Evolutionary conservation across 768 basidiomycete genomes (phyloP).

Genomic region (Suillus paluster): DNA sequence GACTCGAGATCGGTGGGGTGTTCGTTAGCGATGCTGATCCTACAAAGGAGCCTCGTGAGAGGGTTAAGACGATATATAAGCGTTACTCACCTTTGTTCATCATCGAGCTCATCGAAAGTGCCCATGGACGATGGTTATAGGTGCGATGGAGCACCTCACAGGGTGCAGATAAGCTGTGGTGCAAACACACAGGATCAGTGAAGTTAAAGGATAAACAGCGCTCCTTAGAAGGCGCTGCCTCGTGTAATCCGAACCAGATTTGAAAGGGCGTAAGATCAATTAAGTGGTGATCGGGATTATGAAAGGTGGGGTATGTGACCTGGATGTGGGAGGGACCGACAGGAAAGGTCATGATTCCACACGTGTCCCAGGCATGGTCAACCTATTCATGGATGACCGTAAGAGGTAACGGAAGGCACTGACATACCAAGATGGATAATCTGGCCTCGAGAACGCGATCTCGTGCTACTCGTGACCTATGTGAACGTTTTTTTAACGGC

Average conservation of each 20-base stretch:
- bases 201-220: conserved; percentile 12
- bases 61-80: background rate
- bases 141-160: conserved; percentile 11
- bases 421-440: conserved; percentile 5
- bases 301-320: conserved; percentile 18
- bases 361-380: conserved; percentile 32
- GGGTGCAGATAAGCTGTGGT: conserved; percentile 9
- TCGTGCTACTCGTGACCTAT: conserved; percentile 3
- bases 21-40: conserved; percentile 29
- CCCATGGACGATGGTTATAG: conserved; percentile 29
- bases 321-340: conserved; percentile 7
- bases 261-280: conserved; percentile 21
- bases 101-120: conserved; percentile 29
- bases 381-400: conserved; percentile 19
- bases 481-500: background rate
- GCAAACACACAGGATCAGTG: conserved; percentile 8
- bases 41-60: conserved; percentile 13
- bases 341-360: conserved; percentile 22
- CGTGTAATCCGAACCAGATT: conserved; percentile 28
- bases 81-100: conserved; percentile 29
- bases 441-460: background rate
- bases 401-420: background rate
- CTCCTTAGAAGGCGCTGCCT: conserved; percentile 22
- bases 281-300: conserved; percentile 13
- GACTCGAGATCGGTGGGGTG: conserved; percentile 37